Percentiles rank a stretch among this genome's conserved stretches.
Conservation (phyloP, 768 basidiomycete genomes). For the Tulasnella sp. region DNA sequence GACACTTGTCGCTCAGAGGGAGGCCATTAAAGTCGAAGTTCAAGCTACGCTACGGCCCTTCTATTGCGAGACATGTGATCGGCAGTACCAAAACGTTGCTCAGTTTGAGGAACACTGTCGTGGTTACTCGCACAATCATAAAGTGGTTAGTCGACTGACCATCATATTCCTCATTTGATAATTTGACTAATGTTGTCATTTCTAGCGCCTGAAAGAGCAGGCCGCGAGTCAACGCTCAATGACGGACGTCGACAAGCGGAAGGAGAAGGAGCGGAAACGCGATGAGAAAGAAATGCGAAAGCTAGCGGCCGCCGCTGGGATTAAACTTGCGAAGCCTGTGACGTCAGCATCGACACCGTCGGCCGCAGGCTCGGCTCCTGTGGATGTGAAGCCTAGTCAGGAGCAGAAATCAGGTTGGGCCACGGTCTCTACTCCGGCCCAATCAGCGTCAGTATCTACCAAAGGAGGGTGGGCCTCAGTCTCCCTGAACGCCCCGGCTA, state of each 20-base stretch:
- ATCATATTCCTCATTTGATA: not conserved
- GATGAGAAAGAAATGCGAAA: conserved; percentile 80
- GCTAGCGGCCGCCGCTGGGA: conserved; percentile 69
- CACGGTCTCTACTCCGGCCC: conserved; percentile 19
- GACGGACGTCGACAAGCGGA: conserved; percentile 53
- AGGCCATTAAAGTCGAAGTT: conserved; percentile 57
- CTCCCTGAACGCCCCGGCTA: conserved; percentile 21
- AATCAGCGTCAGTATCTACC: conserved; percentile 22
- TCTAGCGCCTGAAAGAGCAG: conserved; percentile 59
- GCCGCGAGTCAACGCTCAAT: conserved; percentile 51
- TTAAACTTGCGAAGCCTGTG: conserved; percentile 42
- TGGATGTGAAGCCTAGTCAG: not conserved
- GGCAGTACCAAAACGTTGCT: conserved; percentile 75
- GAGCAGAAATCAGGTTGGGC: conserved; percentile 18
- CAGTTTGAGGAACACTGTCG: conserved; percentile 84
- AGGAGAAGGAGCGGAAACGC: conserved; percentile 75
- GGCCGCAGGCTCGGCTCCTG: no score
- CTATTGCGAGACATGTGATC: conserved; percentile 75
- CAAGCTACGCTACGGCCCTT: conserved; percentile 57
- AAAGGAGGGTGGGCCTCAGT: conserved; percentile 43
- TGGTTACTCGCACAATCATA: conserved; percentile 15
- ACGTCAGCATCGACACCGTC: conserved; percentile 13
- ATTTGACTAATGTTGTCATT: not conserved
- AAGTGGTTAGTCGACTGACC: conserved; percentile 7
- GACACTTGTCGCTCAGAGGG: conserved; percentile 53